Conservation (phyloP, 129 eudicot genomes). For the Saposhnikovia divaricata region DNA sequence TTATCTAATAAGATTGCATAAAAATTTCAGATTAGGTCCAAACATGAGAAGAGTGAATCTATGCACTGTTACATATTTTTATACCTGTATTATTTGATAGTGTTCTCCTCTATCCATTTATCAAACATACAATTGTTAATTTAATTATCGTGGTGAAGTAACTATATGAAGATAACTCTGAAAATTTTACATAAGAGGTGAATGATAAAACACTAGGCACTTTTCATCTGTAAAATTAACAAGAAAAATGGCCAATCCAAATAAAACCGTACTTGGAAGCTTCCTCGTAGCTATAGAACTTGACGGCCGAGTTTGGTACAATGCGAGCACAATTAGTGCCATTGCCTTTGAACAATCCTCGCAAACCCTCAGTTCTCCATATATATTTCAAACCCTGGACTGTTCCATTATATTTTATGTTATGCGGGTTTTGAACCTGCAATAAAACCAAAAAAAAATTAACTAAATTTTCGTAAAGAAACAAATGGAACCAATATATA, state of each 20-base stretch:
- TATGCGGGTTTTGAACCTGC: conserved; percentile 97
- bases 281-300: conserved; percentile 97
- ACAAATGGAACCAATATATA: neutral
- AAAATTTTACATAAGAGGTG: neutral
- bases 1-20: neutral
- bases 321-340: conserved; percentile 99
- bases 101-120: neutral
- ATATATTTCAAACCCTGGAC: conserved; percentile 92
- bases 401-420: conserved; percentile 84
- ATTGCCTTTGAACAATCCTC: conserved; percentile 94
- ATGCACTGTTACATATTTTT: neutral
- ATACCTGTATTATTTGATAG: neutral
- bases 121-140: neutral
- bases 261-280: conserved; percentile 70
- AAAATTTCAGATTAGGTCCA: neutral
- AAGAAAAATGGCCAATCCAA: neutral
- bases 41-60: neutral
- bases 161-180: neutral
- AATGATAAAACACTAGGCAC: neutral
- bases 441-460: conserved; percentile 12
- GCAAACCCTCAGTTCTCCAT: conserved; percentile 89
- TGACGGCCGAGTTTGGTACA: conserved; percentile 97
- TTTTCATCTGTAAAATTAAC: neutral
- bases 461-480: neutral
- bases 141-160: neutral